phyloP scores from a whole-genome alignment of 2,329 filamentous ascomycete genomes.

The Monosporascus sp. region DNA sequence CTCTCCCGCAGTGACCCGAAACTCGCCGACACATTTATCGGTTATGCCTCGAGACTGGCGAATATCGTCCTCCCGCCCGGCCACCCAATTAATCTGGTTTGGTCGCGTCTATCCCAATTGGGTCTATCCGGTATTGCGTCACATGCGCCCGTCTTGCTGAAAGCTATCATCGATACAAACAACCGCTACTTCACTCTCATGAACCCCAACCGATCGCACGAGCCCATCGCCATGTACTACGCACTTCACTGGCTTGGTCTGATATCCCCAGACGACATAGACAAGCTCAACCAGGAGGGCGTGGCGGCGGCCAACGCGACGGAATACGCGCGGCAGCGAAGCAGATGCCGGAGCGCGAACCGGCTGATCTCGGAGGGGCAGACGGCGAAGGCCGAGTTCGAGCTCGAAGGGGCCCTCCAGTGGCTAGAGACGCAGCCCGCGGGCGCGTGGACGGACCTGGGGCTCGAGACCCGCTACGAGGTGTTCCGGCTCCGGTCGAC shows the following conservation, averaged over 20 bases:
- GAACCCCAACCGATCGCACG: not conserved
- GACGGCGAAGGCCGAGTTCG: not conserved
- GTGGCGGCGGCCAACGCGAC: not conserved
- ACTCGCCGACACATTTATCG: conserved; percentile 20
- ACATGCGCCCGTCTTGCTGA: conserved; percentile 1
- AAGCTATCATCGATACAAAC: conserved; percentile 2
- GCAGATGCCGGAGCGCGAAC: not conserved
- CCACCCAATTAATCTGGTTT: conserved; percentile 24
- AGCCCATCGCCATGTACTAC: conserved; percentile 2
- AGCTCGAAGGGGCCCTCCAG: not conserved
- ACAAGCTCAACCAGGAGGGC: conserved; percentile 5
- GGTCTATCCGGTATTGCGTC: not conserved
- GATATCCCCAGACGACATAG: conserved; percentile 3
- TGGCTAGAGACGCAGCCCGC: conserved; percentile 2
- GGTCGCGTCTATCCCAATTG: conserved; percentile 12
- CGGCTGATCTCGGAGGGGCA: not conserved
- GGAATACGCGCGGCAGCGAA: not conserved
- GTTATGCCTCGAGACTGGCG: conserved; percentile 22
- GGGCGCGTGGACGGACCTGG: conserved; percentile 1
- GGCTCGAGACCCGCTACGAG: not conserved
- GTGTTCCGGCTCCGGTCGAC: not conserved
- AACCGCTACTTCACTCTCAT: conserved; percentile 1
- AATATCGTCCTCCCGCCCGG: conserved; percentile 15
- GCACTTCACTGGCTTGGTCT: conserved; percentile 1
- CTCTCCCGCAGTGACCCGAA: conserved; percentile 17